Evolutionary conservation across 257 asterid genomes (phyloP).

Genomic region (Capsicum rhomboideum): DNA sequence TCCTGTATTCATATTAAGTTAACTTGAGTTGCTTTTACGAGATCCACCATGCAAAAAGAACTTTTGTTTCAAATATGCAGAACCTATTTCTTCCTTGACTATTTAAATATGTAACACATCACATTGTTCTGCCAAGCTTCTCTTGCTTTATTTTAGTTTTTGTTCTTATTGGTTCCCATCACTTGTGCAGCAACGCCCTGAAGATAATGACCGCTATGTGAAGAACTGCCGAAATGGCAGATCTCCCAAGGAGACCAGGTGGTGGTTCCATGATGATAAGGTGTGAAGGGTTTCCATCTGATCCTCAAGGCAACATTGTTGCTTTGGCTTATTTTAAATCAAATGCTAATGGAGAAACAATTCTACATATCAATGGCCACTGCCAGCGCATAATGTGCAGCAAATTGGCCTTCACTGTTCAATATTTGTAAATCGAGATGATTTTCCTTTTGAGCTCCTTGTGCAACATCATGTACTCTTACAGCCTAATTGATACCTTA

Average conservation of each 20-base stretch:
- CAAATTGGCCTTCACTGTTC: constrained; percentile 7
- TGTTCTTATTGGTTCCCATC: not conserved
- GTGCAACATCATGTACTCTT: not conserved
- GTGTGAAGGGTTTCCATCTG: constrained; percentile 35
- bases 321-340: constrained; percentile 3
- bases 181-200: constrained; percentile 83
- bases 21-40: not conserved
- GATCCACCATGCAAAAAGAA: not conserved
- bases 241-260: constrained; percentile 98
- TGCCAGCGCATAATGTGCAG: not conserved
- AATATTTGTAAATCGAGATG: constrained; percentile 15
- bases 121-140: not conserved
- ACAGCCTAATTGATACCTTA: not conserved
- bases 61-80: not conserved
- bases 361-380: constrained; percentile 2
- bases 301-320: constrained; percentile 3
- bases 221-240: constrained; percentile 88
- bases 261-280: constrained; percentile 99
- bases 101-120: not conserved
- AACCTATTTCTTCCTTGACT: not conserved
- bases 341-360: not conserved
- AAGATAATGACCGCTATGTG: constrained; percentile 92
- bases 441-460: constrained; percentile 1
- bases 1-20: not conserved
- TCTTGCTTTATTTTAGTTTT: not conserved